Evolutionary conservation across 2,329 filamentous ascomycete genomes (phyloP).

Genomic region (Curvularia lunata): DNA sequence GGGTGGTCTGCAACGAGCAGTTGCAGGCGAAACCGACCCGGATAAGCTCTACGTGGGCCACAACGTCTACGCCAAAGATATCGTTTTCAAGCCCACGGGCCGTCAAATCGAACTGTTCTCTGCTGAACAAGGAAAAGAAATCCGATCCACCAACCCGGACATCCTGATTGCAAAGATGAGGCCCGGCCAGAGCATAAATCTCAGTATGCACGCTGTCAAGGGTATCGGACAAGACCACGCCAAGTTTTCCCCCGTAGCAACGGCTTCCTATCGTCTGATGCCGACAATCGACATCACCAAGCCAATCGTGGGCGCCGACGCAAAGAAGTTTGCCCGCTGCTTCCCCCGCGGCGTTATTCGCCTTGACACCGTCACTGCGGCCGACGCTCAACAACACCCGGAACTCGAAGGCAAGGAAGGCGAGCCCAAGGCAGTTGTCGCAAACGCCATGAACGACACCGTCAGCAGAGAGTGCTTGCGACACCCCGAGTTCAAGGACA

Average conservation of each 20-base stretch:
- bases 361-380: slow-evolving; percentile 71
- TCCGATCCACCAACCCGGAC: slow-evolving; percentile 83
- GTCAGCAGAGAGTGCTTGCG: slow-evolving; percentile 92
- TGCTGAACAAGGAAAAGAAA: slow-evolving; percentile 61
- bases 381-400: slow-evolving; percentile 66
- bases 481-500: slow-evolving; percentile 91
- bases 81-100: slow-evolving; percentile 78
- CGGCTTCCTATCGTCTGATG: slow-evolving; percentile 88
- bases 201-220: slow-evolving; percentile 93
- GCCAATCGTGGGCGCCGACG: slow-evolving; percentile 86
- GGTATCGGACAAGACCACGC: slow-evolving; percentile 93
- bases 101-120: slow-evolving; percentile 51
- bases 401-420: slow-evolving; percentile 78
- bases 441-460: slow-evolving; percentile 89
- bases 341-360: slow-evolving; percentile 89
- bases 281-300: slow-evolving; percentile 82
- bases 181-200: slow-evolving; percentile 83
- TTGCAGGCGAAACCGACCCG: slow-evolving; percentile 77
- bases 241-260: slow-evolving; percentile 96
- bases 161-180: slow-evolving; percentile 94
- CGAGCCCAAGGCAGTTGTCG: slow-evolving; percentile 85
- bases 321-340: slow-evolving; percentile 86
- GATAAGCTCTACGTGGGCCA: slow-evolving; percentile 84
- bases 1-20: slow-evolving; percentile 63
- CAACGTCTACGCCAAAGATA: slow-evolving; percentile 63